A percentile compares a stretch with the other conserved stretches of the same genome.
Conservation (phyloP, 2,329 filamentous ascomycete species). For the Aureobasidium sp. region DNA sequence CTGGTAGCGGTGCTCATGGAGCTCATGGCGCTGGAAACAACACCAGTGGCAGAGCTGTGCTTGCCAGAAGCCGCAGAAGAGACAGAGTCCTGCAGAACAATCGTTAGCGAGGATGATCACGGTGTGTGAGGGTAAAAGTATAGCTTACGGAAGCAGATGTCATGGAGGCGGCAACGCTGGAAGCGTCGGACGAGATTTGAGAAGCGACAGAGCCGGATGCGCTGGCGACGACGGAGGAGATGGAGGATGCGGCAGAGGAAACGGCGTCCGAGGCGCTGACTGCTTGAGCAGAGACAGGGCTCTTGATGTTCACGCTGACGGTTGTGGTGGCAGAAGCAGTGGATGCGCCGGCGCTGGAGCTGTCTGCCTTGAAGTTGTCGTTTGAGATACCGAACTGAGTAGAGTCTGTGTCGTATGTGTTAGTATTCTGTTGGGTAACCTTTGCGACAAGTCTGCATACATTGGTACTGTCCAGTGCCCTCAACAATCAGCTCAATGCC, state of each 20-base stretch:
- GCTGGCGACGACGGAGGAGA: not conserved
- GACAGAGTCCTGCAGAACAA: conserved; percentile 6
- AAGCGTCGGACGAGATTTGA: not conserved
- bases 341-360: conserved; percentile 17
- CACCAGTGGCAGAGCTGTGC: not conserved
- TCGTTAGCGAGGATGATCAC: not conserved
- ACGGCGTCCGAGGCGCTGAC: conserved; percentile 15
- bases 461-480: conserved; percentile 51
- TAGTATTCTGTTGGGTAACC: not conserved
- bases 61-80: not conserved
- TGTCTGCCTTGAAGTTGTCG: conserved; percentile 23
- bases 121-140: not conserved
- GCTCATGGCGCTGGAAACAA: not conserved
- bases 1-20: conserved; percentile 14
- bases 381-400: conserved; percentile 54
- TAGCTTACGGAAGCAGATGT: conserved; percentile 33
- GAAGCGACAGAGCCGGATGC: not conserved
- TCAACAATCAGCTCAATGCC: conserved; percentile 54
- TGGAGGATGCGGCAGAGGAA: conserved; percentile 14
- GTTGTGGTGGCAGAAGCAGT: conserved; percentile 15
- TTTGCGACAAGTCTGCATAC: not conserved
- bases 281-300: conserved; percentile 17
- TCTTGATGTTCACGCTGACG: conserved; percentile 18
- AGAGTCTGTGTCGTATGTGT: conserved; percentile 27
- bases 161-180: not conserved